Conservation (phyloP, 805 yeast genomes). For the Sugiyamaella mastotermitis region DNA sequence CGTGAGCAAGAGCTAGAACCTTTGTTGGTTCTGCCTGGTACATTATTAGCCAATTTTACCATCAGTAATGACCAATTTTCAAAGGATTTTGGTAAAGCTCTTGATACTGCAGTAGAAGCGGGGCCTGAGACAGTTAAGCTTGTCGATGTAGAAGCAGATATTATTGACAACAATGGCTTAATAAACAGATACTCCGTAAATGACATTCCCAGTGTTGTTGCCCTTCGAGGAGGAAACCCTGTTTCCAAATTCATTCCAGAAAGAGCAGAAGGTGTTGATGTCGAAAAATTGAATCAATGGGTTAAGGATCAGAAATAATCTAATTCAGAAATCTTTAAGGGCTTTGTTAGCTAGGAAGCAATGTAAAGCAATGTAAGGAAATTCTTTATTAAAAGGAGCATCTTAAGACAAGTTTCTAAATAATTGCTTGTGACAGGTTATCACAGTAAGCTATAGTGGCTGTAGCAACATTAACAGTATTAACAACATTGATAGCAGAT, state of each 20-base stretch:
- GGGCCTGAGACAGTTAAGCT: constrained; percentile 49
- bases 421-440: too few relatives aligned
- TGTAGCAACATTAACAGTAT: too few relatives aligned
- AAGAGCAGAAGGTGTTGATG: constrained; percentile 21
- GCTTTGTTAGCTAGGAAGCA: too few relatives aligned
- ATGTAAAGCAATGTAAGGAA: too few relatives aligned
- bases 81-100: constrained; percentile 55
- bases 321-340: too few relatives aligned
- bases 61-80: constrained; percentile 56
- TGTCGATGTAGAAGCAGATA: constrained; percentile 70
- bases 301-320: too few relatives aligned
- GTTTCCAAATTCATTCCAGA: constrained; percentile 31
- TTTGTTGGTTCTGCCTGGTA: constrained; percentile 44
- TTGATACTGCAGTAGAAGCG: constrained; percentile 47
- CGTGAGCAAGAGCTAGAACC: constrained; percentile 55
- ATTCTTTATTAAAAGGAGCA: too few relatives aligned
- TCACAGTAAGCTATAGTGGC: too few relatives aligned
- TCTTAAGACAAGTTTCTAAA: too few relatives aligned
- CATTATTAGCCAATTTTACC: constrained; percentile 68
- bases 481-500: too few relatives aligned
- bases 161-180: constrained; percentile 54
- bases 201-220: constrained; percentile 60
- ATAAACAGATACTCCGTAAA: constrained; percentile 50
- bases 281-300: constrained; percentile 31
- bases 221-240: constrained; percentile 60